Percentiles rank a stretch among this genome's conserved stretches.
phyloP scores from a whole-genome alignment of 2,329 filamentous ascomycete genomes.

The Colletotrichum abscissum region DNA sequence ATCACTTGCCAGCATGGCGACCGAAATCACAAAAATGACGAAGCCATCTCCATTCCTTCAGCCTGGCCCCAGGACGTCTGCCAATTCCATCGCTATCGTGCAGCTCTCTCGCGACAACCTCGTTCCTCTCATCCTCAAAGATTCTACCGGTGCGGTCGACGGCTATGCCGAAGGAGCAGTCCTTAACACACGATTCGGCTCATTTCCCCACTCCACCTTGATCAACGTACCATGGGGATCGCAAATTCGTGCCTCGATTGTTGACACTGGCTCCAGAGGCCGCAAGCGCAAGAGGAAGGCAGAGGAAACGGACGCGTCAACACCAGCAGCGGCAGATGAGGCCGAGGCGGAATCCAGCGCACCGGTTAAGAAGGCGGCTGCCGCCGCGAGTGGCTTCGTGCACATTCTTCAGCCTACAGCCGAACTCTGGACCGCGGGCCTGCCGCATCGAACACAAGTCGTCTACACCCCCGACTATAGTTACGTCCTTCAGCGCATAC shows the following conservation, averaged over 20 bases:
- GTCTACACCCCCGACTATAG: conserved; percentile 91
- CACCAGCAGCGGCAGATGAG: conserved; percentile 44
- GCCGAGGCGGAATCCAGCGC: conserved; percentile 45
- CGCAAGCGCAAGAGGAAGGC: conserved; percentile 70
- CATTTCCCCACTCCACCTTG: conserved; percentile 83
- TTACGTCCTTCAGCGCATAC: conserved; percentile 82
- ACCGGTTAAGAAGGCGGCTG: conserved; percentile 59
- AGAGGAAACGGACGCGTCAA: conserved; percentile 48
- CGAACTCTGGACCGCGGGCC: conserved; percentile 82
- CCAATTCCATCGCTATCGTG: conserved; percentile 81
- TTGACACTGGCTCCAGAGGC: conserved; percentile 91
- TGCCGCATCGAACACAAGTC: conserved; percentile 86
- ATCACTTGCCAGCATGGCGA: not conserved
- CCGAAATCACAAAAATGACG: conserved; percentile 44
- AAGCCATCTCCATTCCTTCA: conserved; percentile 81
- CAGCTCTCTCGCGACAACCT: conserved; percentile 90
- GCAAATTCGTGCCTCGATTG: conserved; percentile 88
- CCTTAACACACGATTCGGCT: conserved; percentile 94
- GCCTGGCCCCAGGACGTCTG: conserved; percentile 70
- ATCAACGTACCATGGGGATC: conserved; percentile 88
- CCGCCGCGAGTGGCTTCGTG: conserved; percentile 76
- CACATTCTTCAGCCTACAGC: conserved; percentile 84
- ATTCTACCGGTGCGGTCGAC: conserved; percentile 70
- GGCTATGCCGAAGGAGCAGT: conserved; percentile 83
- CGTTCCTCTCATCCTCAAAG: conserved; percentile 77